Base-by-base conservation (phyloP, 495 filamentous ascomycete genomes). In the Aspergillus sclerotiicarbonarius region DNA sequence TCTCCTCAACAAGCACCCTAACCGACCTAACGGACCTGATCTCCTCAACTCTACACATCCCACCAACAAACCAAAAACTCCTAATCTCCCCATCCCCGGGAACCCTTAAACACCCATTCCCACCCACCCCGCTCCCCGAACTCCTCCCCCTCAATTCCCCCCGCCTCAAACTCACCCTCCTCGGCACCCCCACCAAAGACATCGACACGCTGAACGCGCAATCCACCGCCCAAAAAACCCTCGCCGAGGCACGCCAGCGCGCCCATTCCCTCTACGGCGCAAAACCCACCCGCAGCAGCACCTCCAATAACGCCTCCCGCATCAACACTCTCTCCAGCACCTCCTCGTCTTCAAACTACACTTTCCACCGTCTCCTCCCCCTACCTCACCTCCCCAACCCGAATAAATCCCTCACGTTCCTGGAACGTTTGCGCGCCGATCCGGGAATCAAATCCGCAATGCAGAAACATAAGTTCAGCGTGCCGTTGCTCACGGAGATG, bases 401-500 rank as follows among this genome's bases (percentile, higher is more conserved):
- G 0, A 68, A 81, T 8, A 82, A 82, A 51, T 86, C 84, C 10
- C 80, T 84, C 2, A 66, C 76, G n/a, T 94, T 91, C 71, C 85
- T 98, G 31, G 76, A 87, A 62, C 84, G 90, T 0, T 80, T 98
- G 6, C 82, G 83, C 60, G 79, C 84, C 55, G 94, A 98, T 77
- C 85, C 91, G 0, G 94, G 94, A 39, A 94, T 98, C 74, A 83
- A 84, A 56, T 73, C 85, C 21, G 80, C 85, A 15, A 98, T 98
- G 94, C 72, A 80, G 9, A 84, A 83, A 55, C 91, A 96, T 76
- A 82, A 84, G 45, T 96, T 94, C 78, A 83, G 81, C 47, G 94
- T 98, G n/a, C 86, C 85, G 0, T 70, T 97, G 16, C 79, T 98
- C 3, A 96, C 91, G 5, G 94, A 98, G 72, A 98, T 98, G 93